Evolutionary conservation across 2,329 filamentous ascomycete genomes (phyloP).

Genomic region (Exophiala dermatitidis): DNA sequence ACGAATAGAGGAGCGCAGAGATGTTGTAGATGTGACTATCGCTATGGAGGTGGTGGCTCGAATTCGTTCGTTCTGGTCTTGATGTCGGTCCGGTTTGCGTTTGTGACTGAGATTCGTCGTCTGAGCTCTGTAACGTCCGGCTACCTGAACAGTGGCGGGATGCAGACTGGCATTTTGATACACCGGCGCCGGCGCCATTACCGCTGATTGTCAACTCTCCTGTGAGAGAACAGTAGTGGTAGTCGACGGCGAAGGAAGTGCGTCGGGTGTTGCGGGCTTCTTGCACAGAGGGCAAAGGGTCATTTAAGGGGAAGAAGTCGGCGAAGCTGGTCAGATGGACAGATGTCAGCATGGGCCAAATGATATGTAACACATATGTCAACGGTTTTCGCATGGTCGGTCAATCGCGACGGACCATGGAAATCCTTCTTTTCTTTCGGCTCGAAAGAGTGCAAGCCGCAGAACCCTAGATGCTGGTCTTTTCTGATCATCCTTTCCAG

Average conservation of each 20-base stretch:
- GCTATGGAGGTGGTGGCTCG: not conserved
- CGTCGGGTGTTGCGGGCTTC: not conserved
- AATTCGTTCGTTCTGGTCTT: not conserved
- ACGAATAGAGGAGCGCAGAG: not conserved
- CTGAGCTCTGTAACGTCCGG: not conserved
- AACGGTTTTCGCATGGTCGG: too few relatives aligned
- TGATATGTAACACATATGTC: too few relatives aligned
- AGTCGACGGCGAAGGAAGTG: constrained; percentile 8
- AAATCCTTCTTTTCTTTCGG: too few relatives aligned
- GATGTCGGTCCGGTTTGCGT: not conserved
- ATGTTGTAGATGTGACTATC: not conserved
- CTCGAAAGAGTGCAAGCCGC: too few relatives aligned
- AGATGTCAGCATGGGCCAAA: not conserved
- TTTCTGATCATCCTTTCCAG: too few relatives aligned
- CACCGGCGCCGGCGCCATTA: not conserved
- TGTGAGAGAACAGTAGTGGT: constrained; percentile 1
- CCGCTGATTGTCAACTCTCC: constrained; percentile 4
- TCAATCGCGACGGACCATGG: too few relatives aligned
- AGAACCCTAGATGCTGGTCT: too few relatives aligned
- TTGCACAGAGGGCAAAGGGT: constrained; percentile 1
- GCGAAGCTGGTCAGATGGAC: not conserved
- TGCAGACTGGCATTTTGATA: not conserved
- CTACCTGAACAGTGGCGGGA: not conserved
- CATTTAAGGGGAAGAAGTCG: constrained; percentile 7
- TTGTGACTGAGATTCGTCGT: not conserved